Percentiles rank a stretch among this genome's conserved stretches.
Conservation (phyloP, 371 early-diverging fungal species). For the Mucor lusitanicus region DNA sequence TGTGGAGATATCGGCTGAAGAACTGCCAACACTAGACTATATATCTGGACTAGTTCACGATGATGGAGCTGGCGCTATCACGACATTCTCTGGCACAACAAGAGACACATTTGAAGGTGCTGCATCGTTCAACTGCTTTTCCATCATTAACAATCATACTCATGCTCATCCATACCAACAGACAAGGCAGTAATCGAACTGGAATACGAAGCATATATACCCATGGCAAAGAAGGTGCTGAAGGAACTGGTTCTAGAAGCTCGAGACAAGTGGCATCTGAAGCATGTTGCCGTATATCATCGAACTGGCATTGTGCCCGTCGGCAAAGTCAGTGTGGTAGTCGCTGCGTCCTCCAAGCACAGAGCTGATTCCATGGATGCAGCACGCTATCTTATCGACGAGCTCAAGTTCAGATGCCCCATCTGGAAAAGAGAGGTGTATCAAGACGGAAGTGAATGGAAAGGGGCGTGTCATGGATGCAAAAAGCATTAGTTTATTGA, state of each 20-base stretch:
- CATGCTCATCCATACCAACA: constrained; percentile 9
- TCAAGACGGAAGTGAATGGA: constrained; percentile 80
- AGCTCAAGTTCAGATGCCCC: constrained; percentile 79
- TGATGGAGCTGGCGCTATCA: constrained; percentile 79
- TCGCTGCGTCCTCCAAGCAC: constrained; percentile 81
- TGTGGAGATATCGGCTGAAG: constrained; percentile 51
- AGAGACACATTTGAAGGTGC: constrained; percentile 80
- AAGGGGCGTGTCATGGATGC: constrained; percentile 39
- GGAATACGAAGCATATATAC: constrained; percentile 81
- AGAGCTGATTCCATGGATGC: constrained; percentile 77
- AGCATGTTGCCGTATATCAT: constrained; percentile 74
- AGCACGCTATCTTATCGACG: constrained; percentile 79
- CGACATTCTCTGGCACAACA: constrained; percentile 85
- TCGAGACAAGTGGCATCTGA: constrained; percentile 65
- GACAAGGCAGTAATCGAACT: constrained; percentile 72
- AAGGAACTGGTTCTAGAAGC: constrained; percentile 59
- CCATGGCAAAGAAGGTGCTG: constrained; percentile 79
- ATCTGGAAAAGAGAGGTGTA: constrained; percentile 94
- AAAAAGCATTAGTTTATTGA: background rate
- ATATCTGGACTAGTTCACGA: constrained; percentile 59
- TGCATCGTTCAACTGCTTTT: background rate
- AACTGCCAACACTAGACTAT: constrained; percentile 48
- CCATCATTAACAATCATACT: background rate
- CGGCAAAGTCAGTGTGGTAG: constrained; percentile 78
- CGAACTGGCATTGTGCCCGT: constrained; percentile 78